Conservation (phyloP, 2,329 filamentous ascomycete genomes). For the Cytospora piceicola region DNA sequence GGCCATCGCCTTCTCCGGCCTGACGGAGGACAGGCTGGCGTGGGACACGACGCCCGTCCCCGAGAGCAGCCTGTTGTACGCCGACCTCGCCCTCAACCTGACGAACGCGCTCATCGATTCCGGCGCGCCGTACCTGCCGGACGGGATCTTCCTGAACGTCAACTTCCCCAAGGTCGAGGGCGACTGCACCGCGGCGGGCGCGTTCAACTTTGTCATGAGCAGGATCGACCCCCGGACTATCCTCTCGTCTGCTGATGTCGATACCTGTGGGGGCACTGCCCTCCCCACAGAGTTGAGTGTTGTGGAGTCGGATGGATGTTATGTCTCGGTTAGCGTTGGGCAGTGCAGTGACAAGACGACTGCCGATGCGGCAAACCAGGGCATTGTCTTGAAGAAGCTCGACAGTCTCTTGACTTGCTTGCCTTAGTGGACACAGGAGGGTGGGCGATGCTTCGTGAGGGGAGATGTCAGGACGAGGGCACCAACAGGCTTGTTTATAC, state of each 20-base stretch:
- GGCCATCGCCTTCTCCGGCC: constrained; percentile 69
- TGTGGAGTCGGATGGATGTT: constrained; percentile 56
- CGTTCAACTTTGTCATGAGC: constrained; percentile 68
- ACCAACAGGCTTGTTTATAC: not conserved
- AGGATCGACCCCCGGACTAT: constrained; percentile 60
- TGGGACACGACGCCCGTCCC: constrained; percentile 60
- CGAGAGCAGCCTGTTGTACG: constrained; percentile 62
- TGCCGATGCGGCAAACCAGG: constrained; percentile 55
- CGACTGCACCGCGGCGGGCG: constrained; percentile 52
- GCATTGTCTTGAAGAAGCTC: constrained; percentile 55
- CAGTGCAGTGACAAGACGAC: constrained; percentile 64
- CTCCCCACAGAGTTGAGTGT: constrained; percentile 65
- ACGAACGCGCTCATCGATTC: constrained; percentile 58
- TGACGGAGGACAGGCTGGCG: constrained; percentile 51
- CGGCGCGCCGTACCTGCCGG: constrained; percentile 66
- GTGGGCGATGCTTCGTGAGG: not conserved
- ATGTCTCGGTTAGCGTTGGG: constrained; percentile 66
- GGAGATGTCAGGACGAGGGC: not conserved
- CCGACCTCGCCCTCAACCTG: constrained; percentile 62
- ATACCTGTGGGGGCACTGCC: constrained; percentile 57
- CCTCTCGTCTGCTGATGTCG: constrained; percentile 57
- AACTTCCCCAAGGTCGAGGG: constrained; percentile 63
- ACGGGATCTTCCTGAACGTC: constrained; percentile 67
- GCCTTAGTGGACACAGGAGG: constrained; percentile 4
- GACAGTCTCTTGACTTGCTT: constrained; percentile 32